Conservation (phyloP, 306 rosid genomes). For the Castanea sativa region DNA sequence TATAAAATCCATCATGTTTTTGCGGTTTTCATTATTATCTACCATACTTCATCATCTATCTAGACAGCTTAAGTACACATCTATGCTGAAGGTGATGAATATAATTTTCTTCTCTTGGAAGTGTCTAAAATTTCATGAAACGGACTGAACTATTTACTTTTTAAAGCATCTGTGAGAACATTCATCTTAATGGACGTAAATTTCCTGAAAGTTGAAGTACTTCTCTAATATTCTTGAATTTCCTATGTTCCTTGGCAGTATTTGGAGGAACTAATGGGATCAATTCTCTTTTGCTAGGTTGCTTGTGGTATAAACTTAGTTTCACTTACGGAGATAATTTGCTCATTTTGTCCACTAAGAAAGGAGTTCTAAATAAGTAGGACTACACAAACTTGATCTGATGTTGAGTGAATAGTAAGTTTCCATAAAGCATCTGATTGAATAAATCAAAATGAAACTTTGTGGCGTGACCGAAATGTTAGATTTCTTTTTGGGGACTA, state of each 20-base stretch:
- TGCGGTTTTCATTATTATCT: background rate
- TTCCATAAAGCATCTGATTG: too few relatives aligned
- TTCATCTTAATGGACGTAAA: slow-evolving; percentile 2
- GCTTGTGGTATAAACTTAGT: slow-evolving; percentile 84
- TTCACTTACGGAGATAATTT: slow-evolving; percentile 82
- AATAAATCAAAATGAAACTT: too few relatives aligned
- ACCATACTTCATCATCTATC: slow-evolving; percentile 61
- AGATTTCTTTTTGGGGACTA: too few relatives aligned
- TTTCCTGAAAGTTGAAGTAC: background rate
- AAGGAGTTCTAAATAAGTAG: too few relatives aligned
- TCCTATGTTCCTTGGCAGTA: slow-evolving; percentile 58
- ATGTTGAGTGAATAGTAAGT: too few relatives aligned
- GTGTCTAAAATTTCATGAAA: slow-evolving; percentile 1
- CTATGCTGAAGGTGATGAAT: slow-evolving; percentile 64
- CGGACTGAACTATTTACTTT: background rate
- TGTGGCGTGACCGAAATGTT: too few relatives aligned
- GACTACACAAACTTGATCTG: too few relatives aligned
- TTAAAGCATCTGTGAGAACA: background rate
- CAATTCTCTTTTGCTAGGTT: slow-evolving; percentile 86
- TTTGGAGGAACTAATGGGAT: slow-evolving; percentile 79
- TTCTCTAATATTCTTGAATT: background rate
- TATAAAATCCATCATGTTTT: slow-evolving; percentile 27
- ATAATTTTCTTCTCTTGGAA: slow-evolving; percentile 6
- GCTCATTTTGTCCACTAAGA: too few relatives aligned
- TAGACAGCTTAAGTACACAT: slow-evolving; percentile 59